Evolutionary conservation across 495 filamentous ascomycete species (phyloP).

Genomic region (Neurospora sp.): DNA sequence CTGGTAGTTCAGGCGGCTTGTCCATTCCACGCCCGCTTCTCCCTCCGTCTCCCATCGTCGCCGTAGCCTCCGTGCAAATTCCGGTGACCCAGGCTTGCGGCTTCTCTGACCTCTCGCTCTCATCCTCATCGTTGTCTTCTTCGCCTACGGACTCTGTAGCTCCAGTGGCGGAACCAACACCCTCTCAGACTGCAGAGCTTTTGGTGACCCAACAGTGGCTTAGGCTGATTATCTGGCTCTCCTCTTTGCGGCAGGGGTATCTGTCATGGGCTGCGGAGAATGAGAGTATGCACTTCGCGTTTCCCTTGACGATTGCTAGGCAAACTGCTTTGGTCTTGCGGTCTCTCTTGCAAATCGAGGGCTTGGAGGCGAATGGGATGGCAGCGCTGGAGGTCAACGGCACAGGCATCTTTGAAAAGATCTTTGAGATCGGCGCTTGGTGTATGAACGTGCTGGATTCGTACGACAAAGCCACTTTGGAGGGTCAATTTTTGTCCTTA

Average conservation of each 20-base stretch:
- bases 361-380: slow-evolving; percentile 3
- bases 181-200: slow-evolving; percentile 46
- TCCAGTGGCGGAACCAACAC: background rate
- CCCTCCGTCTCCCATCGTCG: slow-evolving; percentile 28
- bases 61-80: slow-evolving; percentile 1
- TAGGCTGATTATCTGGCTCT: slow-evolving; percentile 49
- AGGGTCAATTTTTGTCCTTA: background rate
- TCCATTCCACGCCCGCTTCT: slow-evolving; percentile 30
- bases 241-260: slow-evolving; percentile 44
- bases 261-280: slow-evolving; percentile 35
- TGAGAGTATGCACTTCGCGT: slow-evolving; percentile 43
- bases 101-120: background rate
- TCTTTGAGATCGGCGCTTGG: slow-evolving; percentile 44
- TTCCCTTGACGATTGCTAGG: slow-evolving; percentile 46
- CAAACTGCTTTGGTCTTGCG: slow-evolving; percentile 41
- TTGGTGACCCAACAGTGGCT: slow-evolving; percentile 55
- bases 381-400: slow-evolving; percentile 50
- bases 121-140: background rate
- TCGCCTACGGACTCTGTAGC: background rate
- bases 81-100: background rate
- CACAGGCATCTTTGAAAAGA: slow-evolving; percentile 46
- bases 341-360: slow-evolving; percentile 23
- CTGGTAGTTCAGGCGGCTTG: slow-evolving; percentile 13
- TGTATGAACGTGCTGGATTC: slow-evolving; percentile 40
- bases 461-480: slow-evolving; percentile 7